phyloP scores from a whole-genome alignment of 148 eudicot species.

The Rhododendron ferrugineum region DNA sequence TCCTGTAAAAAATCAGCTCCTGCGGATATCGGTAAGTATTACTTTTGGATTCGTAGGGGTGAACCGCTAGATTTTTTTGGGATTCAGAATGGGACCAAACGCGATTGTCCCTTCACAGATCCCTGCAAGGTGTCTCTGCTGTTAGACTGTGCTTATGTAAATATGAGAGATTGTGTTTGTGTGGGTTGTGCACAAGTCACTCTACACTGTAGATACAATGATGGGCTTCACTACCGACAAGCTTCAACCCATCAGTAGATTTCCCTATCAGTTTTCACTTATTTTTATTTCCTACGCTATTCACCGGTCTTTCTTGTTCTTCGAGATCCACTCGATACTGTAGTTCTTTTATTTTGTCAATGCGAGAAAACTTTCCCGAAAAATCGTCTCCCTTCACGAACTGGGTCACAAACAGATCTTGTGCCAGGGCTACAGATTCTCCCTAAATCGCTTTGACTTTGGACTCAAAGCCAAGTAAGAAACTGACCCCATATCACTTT shows the following conservation, averaged over 20 bases:
- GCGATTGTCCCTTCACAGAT: too few species aligned
- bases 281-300: not conserved
- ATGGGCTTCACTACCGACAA: not conserved
- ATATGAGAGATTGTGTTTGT: too few species aligned
- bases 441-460: not conserved
- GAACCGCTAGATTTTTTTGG: too few species aligned
- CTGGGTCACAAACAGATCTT: conserved; percentile 3
- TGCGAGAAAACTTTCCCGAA: not conserved
- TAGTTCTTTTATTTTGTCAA: not conserved
- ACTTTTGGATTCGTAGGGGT: too few species aligned
- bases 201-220: too few species aligned
- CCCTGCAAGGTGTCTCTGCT: too few species aligned
- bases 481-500: conserved; percentile 9
- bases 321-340: not conserved
- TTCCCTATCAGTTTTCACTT: too few species aligned
- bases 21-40: too few species aligned
- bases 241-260: not conserved
- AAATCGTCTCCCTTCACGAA: conserved; percentile 6
- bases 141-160: too few species aligned
- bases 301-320: not conserved
- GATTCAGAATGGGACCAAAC: too few species aligned
- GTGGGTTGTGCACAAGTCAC: too few species aligned
- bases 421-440: not conserved
- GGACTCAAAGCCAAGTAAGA: conserved; percentile 1
- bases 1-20: too few species aligned